These are phyloP conservation scores for Silene coronaria DNA, from an alignment of 179 eudicot genomes.

Conservation along the genomic window DNA sequence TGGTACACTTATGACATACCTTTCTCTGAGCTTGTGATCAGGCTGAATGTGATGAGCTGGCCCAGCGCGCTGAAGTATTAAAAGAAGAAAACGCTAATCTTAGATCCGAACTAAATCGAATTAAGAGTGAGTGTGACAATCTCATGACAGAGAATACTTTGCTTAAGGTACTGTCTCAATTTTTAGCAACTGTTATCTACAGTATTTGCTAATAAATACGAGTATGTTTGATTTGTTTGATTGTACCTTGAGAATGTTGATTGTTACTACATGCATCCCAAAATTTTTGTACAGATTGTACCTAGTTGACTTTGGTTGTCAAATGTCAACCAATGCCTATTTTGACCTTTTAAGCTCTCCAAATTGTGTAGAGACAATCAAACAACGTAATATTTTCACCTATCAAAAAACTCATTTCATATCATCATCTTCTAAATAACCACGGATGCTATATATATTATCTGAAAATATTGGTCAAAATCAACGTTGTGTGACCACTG, in stretches of 20 bases:
- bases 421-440: too few relatives aligned
- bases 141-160: conserved; percentile 60
- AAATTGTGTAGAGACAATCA: too few relatives aligned
- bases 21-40: conserved; percentile 21
- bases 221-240: background rate
- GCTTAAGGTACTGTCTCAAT: conserved; percentile 54
- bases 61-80: conserved; percentile 76
- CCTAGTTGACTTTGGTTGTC: background rate
- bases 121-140: conserved; percentile 69
- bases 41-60: conserved; percentile 96
- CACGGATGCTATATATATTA: too few relatives aligned
- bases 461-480: too few relatives aligned
- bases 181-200: background rate
- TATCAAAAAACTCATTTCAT: too few relatives aligned
- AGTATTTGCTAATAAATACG: background rate
- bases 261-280: background rate
- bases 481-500: too few relatives aligned
- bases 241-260: background rate
- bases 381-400: too few relatives aligned
- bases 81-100: conserved; percentile 81
- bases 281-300: background rate
- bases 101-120: conserved; percentile 65
- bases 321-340: too few relatives aligned
- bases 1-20: background rate
- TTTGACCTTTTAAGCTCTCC: too few relatives aligned